A percentile compares a stretch with the other conserved stretches of the same genome.
Evolutionary conservation across 768 basidiomycete species (phyloP).

Genomic region (Hydnomerulius pinastri): DNA sequence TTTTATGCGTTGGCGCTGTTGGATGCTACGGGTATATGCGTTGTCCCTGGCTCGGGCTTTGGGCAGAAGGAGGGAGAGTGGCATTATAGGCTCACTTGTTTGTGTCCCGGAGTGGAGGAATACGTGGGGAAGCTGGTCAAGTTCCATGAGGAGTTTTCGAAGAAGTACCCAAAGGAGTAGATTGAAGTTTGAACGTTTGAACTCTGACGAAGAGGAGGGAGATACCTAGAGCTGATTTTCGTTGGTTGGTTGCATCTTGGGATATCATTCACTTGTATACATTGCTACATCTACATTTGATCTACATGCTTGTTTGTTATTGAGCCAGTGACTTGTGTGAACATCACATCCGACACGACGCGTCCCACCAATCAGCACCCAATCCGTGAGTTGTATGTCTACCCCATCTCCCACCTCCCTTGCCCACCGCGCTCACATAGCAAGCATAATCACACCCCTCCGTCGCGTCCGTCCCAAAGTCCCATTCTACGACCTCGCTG

Average conservation of each 20-base stretch:
- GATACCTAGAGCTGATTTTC: no score
- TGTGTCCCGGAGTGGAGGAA: conserved; percentile 93
- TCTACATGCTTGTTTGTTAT: neutral
- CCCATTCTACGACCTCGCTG: conserved; percentile 68
- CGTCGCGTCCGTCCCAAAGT: conserved; percentile 59
- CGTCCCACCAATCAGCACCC: conserved; percentile 13
- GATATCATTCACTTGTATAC: neutral
- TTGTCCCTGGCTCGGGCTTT: conserved; percentile 92
- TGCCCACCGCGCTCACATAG: conserved; percentile 54
- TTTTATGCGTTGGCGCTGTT: conserved; percentile 86
- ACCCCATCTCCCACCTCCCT: conserved; percentile 34
- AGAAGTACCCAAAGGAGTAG: conserved; percentile 38
- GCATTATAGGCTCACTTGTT: conserved; percentile 91
- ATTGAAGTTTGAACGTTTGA: conserved; percentile 8
- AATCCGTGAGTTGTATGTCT: no score
- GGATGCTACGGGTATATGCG: conserved; percentile 90
- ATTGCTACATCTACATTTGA: neutral
- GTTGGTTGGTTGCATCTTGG: neutral
- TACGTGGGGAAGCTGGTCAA: conserved; percentile 83
- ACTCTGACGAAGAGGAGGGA: neutral
- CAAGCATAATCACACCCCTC: conserved; percentile 53
- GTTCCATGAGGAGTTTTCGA: conserved; percentile 66
- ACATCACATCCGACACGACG: conserved; percentile 6
- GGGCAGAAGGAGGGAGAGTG: conserved; percentile 89
- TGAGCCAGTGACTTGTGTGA: neutral